Base-by-base conservation (phyloP, 139 green algal genomes). In the Chlorella sp. region DNA sequence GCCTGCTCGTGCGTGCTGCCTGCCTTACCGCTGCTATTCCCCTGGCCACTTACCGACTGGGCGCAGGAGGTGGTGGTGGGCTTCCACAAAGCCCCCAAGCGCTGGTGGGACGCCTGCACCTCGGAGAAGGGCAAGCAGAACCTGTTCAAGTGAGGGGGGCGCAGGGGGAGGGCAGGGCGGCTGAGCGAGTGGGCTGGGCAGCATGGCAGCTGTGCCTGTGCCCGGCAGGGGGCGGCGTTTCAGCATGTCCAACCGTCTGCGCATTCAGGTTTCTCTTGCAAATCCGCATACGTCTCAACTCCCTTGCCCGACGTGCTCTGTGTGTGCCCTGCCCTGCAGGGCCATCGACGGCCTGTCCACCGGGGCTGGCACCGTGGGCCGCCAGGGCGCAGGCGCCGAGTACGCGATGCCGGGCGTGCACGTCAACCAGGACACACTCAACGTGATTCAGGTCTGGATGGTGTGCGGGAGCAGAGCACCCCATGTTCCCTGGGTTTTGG, bases 41-140 rank as follows among this genome's bases (percentile, higher is more conserved):
- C 26, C 30, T 14, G 26, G 22, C 30, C 60, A 22, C 20, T 8
- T 20, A 48, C 3, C 36, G 2, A 30, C 68, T 40, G 68, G 17
- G 1, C 78, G 75, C 87, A 91, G 82, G 88, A 90, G 85, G 48
- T 91, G 44, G 85, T 90, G 67, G 44, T 86, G 5, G 84, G 34
- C 69, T 91, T 91, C 81, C 86, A 90, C 88, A 90, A 91, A 75
- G 88, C 81, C 44, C 88, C 85, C 60, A 56, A 73, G 24, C 80
- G 86, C 41, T 91, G 88, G 88, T 90, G 88, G 85, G 36, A 83
- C 7, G 40, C 70, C 16, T 80, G 85, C 62, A 83, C 87, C 44
- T 87, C 76, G 14, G 11, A 73, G 30, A 82, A 72, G 56, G 76
- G 76, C 76, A 82, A 82, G 56, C 56, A 72, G 48, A 82, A 82